A percentile compares a stretch with the other conserved stretches of the same genome.
Evolutionary conservation across 1,284 basidiomycete species (phyloP).

Genomic region (Apiotrichum sp.): DNA sequence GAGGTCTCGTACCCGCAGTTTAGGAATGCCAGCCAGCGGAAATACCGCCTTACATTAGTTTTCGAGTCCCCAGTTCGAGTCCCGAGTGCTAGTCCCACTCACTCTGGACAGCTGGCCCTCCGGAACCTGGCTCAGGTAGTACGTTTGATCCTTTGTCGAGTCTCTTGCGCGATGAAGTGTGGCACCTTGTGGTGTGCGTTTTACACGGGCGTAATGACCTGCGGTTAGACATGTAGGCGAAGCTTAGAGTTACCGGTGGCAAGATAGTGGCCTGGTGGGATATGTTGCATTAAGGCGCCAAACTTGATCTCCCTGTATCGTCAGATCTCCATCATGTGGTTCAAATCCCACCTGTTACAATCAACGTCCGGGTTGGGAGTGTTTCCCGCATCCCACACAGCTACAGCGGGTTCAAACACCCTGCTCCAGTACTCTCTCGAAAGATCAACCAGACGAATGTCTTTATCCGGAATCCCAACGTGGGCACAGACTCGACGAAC

Average conservation of each 20-base stretch:
- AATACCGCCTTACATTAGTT: constrained; percentile 59
- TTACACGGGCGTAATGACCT: constrained; percentile 86
- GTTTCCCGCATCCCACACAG: constrained; percentile 64
- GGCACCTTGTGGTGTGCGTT: constrained; percentile 49
- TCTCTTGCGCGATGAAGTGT: constrained; percentile 64
- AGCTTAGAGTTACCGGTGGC: constrained; percentile 60
- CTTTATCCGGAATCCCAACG: constrained; percentile 58
- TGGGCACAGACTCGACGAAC: constrained; percentile 69
- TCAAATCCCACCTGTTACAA: constrained; percentile 67
- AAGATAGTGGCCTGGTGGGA: constrained; percentile 56
- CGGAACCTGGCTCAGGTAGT: constrained; percentile 77
- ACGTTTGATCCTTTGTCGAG: constrained; percentile 79
- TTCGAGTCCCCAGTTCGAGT: no score
- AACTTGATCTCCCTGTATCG: constrained; percentile 83
- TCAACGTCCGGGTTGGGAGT: constrained; percentile 93
- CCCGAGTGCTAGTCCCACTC: constrained; percentile 8
- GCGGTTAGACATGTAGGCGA: not conserved
- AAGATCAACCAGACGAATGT: constrained; percentile 63
- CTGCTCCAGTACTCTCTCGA: constrained; percentile 79
- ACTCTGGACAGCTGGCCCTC: constrained; percentile 55
- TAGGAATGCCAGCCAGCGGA: constrained; percentile 63
- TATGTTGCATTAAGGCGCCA: constrained; percentile 67
- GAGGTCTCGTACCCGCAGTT: constrained; percentile 68
- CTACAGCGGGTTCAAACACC: constrained; percentile 78
- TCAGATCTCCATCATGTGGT: not conserved